Base-by-base conservation (phyloP, 805 yeast genomes). In the Candida sakaeoensis region DNA sequence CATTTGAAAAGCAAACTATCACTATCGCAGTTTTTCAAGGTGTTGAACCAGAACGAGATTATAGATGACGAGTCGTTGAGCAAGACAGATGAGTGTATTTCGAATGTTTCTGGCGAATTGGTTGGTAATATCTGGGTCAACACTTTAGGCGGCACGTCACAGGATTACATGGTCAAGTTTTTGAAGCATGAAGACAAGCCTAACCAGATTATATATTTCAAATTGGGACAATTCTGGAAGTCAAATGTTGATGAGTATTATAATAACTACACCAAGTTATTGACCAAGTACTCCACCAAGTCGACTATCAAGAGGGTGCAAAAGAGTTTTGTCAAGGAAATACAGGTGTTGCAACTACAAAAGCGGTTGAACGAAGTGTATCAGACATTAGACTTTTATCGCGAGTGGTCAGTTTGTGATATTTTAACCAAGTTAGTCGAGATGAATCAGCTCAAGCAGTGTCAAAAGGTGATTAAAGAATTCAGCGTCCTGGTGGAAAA, bases 21-120 rank as follows among this genome's bases (percentile, higher is more conserved):
- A 0, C 52, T 71, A 2, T 79, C 93, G 0, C 84, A 81, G 36
- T 81, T 91, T 45, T 83, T 83, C 60, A 79, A 81, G 46, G 48
- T 84, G 3, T 55, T 91, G 34, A 79, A 77, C 47, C 73, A 68
- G 41, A 66, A 65, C 37, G 73, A 70, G 41, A 51, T 63, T 10
- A 55, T 53, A 28, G 58, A 65, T 25, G 61, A 65, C 2, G 65
- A 50, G 36, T 46, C 48, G 21, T 40, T 68, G 13, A 58, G 56
- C 14, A n/a, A 27, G 10, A 15, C 32, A 28, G 14, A 15, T 28
- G 7, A 28, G 5, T 28, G 32, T 28, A 15, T 28, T 4, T 28
- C 18, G 7, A 28, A 28, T 13, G 57, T 68, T 2, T 55, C 55
- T 31, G 74, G 73, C 2, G 68, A 62, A 27, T 50, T 68, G 18